Conservation (phyloP, 805 yeast species). For the Lipomyces chichibuensis region DNA sequence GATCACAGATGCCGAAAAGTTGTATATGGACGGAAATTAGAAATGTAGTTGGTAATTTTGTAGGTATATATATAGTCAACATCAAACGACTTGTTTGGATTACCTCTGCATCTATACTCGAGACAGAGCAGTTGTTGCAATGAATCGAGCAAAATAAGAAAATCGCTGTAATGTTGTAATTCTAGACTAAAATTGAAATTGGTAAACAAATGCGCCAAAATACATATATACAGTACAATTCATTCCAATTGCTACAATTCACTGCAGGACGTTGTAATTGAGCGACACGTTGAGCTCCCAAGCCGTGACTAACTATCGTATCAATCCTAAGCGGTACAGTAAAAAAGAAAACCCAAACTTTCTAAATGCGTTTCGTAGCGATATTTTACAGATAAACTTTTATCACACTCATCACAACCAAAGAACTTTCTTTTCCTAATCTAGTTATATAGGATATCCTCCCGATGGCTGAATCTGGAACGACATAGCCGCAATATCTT, state of each 20-base stretch:
- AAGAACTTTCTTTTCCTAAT: neutral
- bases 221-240: neutral
- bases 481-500: conserved; percentile 52
- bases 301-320: neutral
- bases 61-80: neutral
- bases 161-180: neutral
- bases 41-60: conserved; percentile 6
- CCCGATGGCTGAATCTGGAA: conserved; percentile 24
- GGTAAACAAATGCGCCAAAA: neutral
- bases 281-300: neutral
- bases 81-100: neutral
- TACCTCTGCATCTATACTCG: neutral
- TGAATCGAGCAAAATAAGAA: no score
- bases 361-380: neutral
- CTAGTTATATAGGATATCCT: conserved; percentile 21
- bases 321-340: neutral
- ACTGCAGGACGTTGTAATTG: neutral
- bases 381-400: neutral
- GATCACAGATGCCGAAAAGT: conserved; percentile 87
- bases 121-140: neutral
- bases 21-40: conserved; percentile 57
- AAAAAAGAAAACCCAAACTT: neutral
- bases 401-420: neutral
- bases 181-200: neutral
- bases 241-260: neutral